Percentiles rank a stretch among this genome's conserved stretches.
Evolutionary conservation across 805 yeast species (phyloP).

Genomic region (Saccharomyces eubayanus): DNA sequence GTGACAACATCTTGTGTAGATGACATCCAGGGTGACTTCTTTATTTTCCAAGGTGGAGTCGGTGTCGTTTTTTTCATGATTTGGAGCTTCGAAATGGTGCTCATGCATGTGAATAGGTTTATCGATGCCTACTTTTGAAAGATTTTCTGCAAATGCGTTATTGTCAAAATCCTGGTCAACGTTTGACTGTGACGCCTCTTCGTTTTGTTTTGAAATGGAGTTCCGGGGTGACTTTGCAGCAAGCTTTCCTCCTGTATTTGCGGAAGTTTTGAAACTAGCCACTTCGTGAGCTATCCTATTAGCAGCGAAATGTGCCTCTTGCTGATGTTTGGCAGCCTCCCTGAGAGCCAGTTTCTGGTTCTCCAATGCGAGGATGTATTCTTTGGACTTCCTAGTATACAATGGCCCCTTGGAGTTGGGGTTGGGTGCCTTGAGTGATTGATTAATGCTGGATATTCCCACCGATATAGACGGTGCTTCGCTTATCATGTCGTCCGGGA

Average conservation of each 20-base stretch:
- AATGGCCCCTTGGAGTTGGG: conserved; percentile 5
- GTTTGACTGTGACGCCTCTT: background rate
- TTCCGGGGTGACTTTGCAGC: background rate
- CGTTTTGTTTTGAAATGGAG: background rate
- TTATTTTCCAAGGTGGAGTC: conserved; percentile 11
- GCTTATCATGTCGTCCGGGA: conserved; percentile 54
- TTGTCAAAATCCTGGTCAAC: background rate
- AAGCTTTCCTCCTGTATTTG: background rate
- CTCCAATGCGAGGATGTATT: conserved; percentile 47
- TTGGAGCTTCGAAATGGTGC: conserved; percentile 39
- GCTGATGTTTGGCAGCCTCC: conserved; percentile 65
- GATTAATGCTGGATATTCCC: conserved; percentile 51
- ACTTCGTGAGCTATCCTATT: conserved; percentile 62
- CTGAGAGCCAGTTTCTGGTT: conserved; percentile 45
- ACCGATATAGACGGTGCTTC: conserved; percentile 58
- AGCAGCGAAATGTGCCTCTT: conserved; percentile 69
- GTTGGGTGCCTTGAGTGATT: conserved; percentile 17
- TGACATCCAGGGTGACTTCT: conserved; percentile 42
- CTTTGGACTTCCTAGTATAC: conserved; percentile 29
- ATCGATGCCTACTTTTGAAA: conserved; percentile 45
- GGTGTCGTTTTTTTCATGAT: conserved; percentile 6
- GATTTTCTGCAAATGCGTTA: background rate
- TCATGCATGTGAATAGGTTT: conserved; percentile 63
- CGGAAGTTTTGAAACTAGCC: conserved; percentile 31
- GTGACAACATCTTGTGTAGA: conserved; percentile 90